A percentile compares a stretch with the other conserved stretches of the same genome.
Conservation (phyloP, 2,329 filamentous ascomycete species). For the Teratosphaeria destructans region DNA sequence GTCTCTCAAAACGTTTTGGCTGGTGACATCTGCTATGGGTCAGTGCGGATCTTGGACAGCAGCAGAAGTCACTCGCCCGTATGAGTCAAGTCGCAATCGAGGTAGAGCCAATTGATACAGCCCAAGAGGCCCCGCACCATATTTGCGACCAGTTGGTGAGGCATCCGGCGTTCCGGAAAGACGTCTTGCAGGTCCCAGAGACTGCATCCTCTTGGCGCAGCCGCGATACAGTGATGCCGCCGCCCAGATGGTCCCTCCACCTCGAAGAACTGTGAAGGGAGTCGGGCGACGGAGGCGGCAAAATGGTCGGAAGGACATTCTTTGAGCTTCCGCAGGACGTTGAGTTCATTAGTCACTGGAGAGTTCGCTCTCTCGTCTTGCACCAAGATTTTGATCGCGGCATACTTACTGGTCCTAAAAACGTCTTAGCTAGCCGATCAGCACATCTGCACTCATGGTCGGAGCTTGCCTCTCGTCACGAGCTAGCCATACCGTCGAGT, state of each 20-base stretch:
- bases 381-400: neutral
- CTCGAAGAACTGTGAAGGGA: neutral
- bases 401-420: neutral
- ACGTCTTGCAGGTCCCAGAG: neutral
- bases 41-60: neutral
- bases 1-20: neutral
- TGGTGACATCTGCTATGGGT: neutral
- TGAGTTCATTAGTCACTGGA: neutral
- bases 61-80: neutral
- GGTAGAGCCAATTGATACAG: neutral
- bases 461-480: neutral
- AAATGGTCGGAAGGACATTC: neutral
- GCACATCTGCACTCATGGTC: too few species aligned
- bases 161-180: neutral
- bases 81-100: neutral
- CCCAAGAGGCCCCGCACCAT: neutral
- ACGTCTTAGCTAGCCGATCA: neutral
- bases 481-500: neutral
- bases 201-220: neutral
- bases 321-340: neutral
- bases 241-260: neutral
- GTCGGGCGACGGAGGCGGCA: neutral
- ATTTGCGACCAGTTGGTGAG: neutral
- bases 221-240: neutral
- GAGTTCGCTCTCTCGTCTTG: neutral